Conservation (phyloP, 202 grass and related monocot species). For the Carex arenaria region DNA sequence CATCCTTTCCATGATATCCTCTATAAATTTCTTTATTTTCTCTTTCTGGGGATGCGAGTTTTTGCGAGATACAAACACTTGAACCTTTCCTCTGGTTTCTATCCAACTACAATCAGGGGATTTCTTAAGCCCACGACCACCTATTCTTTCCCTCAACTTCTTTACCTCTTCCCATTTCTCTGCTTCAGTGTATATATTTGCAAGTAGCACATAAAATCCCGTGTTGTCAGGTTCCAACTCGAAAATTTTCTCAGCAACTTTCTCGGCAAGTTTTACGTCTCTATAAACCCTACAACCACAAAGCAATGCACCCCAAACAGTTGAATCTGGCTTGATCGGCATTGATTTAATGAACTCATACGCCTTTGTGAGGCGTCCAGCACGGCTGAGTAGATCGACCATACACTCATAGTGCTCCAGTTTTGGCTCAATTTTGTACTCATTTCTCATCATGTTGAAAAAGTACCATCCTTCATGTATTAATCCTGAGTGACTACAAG, state of each 20-base stretch:
- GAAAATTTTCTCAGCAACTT: slow-evolving; percentile 61
- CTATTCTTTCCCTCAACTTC: slow-evolving; percentile 50
- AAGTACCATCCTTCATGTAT: slow-evolving; percentile 66
- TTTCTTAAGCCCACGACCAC: slow-evolving; percentile 38
- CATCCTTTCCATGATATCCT: slow-evolving; percentile 46
- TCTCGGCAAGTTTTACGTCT: slow-evolving; percentile 77
- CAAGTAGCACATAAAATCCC: slow-evolving; percentile 68
- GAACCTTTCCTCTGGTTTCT: slow-evolving; percentile 50
- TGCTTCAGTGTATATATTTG: slow-evolving; percentile 81
- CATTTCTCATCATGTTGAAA: slow-evolving; percentile 69
- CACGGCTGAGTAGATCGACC: slow-evolving; percentile 58
- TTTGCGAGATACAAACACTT: slow-evolving; percentile 49
- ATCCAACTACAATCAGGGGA: slow-evolving; percentile 72
- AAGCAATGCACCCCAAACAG: slow-evolving; percentile 61
- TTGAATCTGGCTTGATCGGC: slow-evolving; percentile 67
- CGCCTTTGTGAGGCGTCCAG: slow-evolving; percentile 48
- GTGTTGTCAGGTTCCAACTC: slow-evolving; percentile 74
- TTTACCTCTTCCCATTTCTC: slow-evolving; percentile 79
- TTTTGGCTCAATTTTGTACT: slow-evolving; percentile 63
- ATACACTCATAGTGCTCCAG: slow-evolving; percentile 77
- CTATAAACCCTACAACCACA: slow-evolving; percentile 60
- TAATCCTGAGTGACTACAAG: slow-evolving; percentile 81
- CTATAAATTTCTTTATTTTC: slow-evolving; percentile 58
- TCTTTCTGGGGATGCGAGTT: slow-evolving; percentile 44
- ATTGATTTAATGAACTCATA: slow-evolving; percentile 68